Evolutionary conservation across 1,139 yeast species (phyloP).

Genomic region (Kurtzmaniella quercitrusa): DNA sequence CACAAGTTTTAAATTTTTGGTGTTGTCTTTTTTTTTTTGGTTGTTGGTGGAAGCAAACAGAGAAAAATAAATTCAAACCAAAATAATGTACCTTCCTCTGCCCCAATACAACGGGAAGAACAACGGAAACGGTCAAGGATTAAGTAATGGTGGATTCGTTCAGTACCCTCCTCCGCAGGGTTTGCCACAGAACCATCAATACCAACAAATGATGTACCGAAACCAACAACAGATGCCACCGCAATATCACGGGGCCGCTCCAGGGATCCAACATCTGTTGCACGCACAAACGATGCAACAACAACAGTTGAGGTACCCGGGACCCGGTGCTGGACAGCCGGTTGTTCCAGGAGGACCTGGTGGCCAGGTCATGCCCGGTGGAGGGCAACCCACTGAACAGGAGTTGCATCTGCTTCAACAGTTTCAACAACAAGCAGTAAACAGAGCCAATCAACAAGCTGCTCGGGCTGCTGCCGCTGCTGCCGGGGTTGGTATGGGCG

Average conservation of each 20-base stretch:
- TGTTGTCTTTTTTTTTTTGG: conserved; percentile 1
- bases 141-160: conserved; percentile 6
- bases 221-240: conserved; percentile 7
- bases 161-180: conserved; percentile 8
- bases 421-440: conserved; percentile 4
- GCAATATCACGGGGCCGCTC: conserved; percentile 6
- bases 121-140: conserved; percentile 5
- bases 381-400: conserved; percentile 3
- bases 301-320: conserved; percentile 7
- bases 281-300: conserved; percentile 7
- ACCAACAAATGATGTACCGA: conserved; percentile 8
- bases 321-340: conserved; percentile 6
- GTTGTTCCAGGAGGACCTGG: conserved; percentile 5
- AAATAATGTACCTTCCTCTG: conserved; percentile 7
- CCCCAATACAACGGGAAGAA: conserved; percentile 7
- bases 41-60: background rate
- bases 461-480: conserved; percentile 1
- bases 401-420: conserved; percentile 10
- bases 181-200: conserved; percentile 8
- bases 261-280: conserved; percentile 6
- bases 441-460: conserved; percentile 4
- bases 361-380: conserved; percentile 2
- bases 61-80: conserved; percentile 1
- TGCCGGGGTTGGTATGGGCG: background rate
- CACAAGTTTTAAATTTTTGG: background rate